These are phyloP conservation scores for Tephrocybe sp. DNA, from an alignment of 768 basidiomycete genomes.

Conservation along the genomic window DNA sequence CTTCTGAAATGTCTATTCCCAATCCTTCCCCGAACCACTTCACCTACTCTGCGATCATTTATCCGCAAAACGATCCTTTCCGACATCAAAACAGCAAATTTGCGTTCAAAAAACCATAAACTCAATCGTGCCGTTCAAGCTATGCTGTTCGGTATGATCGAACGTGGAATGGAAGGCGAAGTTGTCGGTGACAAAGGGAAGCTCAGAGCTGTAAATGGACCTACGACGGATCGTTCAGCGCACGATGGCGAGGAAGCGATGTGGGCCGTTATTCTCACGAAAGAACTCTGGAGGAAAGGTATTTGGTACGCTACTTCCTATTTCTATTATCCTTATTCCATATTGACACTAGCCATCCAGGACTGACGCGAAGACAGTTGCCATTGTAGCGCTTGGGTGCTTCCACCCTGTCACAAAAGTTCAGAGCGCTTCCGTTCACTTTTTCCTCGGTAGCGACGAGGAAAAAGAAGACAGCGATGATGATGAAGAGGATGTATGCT, in stretches of 20 bases:
- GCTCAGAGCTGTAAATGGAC: slow-evolving; percentile 40
- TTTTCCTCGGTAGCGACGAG: slow-evolving; percentile 91
- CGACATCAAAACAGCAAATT: slow-evolving; percentile 90
- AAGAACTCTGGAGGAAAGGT: slow-evolving; percentile 92
- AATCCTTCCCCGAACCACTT: slow-evolving; percentile 90
- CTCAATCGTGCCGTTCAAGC: slow-evolving; percentile 95
- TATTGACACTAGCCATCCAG: slow-evolving; percentile 31
- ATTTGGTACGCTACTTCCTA: slow-evolving; percentile 60
- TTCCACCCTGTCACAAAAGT: slow-evolving; percentile 94
- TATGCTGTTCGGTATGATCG: slow-evolving; percentile 95
- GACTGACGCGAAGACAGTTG: slow-evolving; percentile 90
- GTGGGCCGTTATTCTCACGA: slow-evolving; percentile 95
- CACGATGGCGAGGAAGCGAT: slow-evolving; percentile 82
- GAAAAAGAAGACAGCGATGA: slow-evolving; percentile 72
- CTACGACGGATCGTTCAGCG: slow-evolving; percentile 36
- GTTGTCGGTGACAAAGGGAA: slow-evolving; percentile 85
- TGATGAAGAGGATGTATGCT: slow-evolving; percentile 57
- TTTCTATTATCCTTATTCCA: slow-evolving; percentile 1
- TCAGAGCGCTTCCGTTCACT: slow-evolving; percentile 91
- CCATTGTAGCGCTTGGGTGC: slow-evolving; percentile 89
- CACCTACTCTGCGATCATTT: slow-evolving; percentile 75
- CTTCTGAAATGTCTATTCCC: slow-evolving; percentile 92
- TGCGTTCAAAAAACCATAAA: slow-evolving; percentile 88
- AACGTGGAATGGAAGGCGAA: slow-evolving; percentile 84
- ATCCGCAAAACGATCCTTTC: slow-evolving; percentile 94